These are phyloP conservation scores for Globisporangium nunn DNA, from an alignment of 352 stramenopile species.

Conservation along the genomic window DNA sequence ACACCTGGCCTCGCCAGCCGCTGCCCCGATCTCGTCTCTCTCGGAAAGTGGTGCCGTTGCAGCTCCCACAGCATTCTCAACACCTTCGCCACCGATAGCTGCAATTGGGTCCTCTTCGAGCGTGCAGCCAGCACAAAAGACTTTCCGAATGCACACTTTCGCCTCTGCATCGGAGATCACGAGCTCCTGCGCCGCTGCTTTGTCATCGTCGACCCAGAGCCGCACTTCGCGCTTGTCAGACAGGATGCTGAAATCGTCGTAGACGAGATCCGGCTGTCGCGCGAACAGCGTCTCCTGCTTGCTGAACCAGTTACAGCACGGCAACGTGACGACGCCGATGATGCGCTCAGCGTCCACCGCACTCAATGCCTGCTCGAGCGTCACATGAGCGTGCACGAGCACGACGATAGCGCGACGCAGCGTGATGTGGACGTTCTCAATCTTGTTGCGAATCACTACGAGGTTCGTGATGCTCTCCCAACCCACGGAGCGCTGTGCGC, in stretches of 20 bases:
- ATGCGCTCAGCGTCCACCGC: slow-evolving; percentile 54
- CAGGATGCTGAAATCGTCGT: slow-evolving; percentile 79
- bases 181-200: slow-evolving; percentile 5
- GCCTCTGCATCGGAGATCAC: slow-evolving; percentile 22
- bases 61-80: not conserved
- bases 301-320: slow-evolving; percentile 83
- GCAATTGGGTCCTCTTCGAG: not conserved
- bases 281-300: slow-evolving; percentile 52
- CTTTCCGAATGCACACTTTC: slow-evolving; percentile 47
- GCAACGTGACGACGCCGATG: slow-evolving; percentile 61
- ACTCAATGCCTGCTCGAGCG: slow-evolving; percentile 57
- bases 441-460: slow-evolving; percentile 76
- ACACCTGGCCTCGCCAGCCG: slow-evolving; percentile 5
- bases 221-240: slow-evolving; percentile 73
- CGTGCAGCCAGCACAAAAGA: slow-evolving; percentile 9
- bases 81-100: not conserved
- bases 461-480: slow-evolving; percentile 61
- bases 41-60: not conserved
- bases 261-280: slow-evolving; percentile 56
- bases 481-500: slow-evolving; percentile 24
- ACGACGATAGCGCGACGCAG: slow-evolving; percentile 55
- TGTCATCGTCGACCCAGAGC: slow-evolving; percentile 23
- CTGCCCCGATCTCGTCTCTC: not conserved
- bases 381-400: slow-evolving; percentile 77
- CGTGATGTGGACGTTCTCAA: slow-evolving; percentile 70